These are phyloP conservation scores for Talaromyces marneffei DNA, from an alignment of 2,329 filamentous ascomycete genomes.

Conservation along the genomic window DNA sequence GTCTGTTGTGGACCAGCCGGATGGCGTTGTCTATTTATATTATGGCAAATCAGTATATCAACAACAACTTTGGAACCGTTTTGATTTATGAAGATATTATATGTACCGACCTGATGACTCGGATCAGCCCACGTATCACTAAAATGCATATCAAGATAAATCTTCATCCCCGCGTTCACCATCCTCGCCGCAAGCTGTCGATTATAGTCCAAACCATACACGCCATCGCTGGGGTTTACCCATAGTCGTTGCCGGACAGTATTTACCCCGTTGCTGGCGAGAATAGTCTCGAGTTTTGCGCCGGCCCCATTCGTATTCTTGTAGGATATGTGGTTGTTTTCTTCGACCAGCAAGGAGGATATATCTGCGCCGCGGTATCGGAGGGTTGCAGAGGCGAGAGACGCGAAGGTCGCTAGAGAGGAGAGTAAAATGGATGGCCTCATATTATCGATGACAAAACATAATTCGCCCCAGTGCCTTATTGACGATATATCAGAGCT, in stretches of 20 bases:
- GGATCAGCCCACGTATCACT: conserved; percentile 69
- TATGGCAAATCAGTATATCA: not conserved
- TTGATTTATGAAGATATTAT: too few relatives aligned
- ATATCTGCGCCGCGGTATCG: conserved; percentile 64
- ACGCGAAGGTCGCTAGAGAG: conserved; percentile 11
- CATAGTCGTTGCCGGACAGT: conserved; percentile 65
- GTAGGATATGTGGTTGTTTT: conserved; percentile 57
- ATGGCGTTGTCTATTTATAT: conserved; percentile 48
- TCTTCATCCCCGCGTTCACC: conserved; percentile 54
- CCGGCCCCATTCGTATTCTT: conserved; percentile 50
- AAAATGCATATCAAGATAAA: conserved; percentile 61
- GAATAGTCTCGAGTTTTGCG: conserved; percentile 57
- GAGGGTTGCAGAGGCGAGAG: conserved; percentile 42
- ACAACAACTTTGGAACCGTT: too few relatives aligned
- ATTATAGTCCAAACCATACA: conserved; percentile 66
- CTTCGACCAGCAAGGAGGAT: conserved; percentile 61
- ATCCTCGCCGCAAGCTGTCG: conserved; percentile 61
- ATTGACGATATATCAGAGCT: too few relatives aligned
- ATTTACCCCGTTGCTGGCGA: conserved; percentile 59
- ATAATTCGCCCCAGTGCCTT: too few relatives aligned
- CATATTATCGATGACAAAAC: not conserved
- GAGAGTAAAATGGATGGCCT: not conserved
- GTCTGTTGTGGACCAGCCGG: conserved; percentile 55
- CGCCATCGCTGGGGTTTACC: conserved; percentile 61
- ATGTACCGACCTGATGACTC: conserved; percentile 50